A percentile compares a stretch with the other conserved stretches of the same genome.
These are phyloP conservation scores for Bipolaris oryzae DNA, from an alignment of 2,329 filamentous ascomycete species.

Conservation along the genomic window DNA sequence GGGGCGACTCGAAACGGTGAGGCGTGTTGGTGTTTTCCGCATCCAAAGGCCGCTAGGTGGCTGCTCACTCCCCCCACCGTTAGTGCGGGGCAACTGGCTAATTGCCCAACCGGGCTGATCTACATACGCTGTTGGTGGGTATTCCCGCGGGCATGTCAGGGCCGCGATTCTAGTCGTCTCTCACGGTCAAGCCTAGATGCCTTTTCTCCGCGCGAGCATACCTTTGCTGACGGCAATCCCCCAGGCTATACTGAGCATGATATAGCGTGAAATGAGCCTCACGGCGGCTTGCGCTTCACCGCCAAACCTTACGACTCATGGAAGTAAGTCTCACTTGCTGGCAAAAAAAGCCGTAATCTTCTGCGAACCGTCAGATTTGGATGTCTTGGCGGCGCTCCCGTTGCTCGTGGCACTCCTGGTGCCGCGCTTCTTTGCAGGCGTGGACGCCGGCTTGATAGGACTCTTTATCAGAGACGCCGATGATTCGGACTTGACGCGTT, in stretches of 20 bases:
- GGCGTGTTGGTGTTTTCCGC: conserved; percentile 14
- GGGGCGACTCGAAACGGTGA: background rate
- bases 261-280: conserved; percentile 24
- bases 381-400: conserved; percentile 52
- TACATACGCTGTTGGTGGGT: background rate
- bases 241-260: conserved; percentile 9
- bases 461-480: conserved; percentile 29
- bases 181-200: background rate
- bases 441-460: conserved; percentile 30
- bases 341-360: conserved; percentile 65
- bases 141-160: background rate
- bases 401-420: conserved; percentile 65
- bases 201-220: background rate
- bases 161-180: background rate
- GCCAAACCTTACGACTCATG: conserved; percentile 1
- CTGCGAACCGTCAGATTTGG: conserved; percentile 58
- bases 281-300: conserved; percentile 23
- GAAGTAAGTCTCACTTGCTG: conserved; percentile 49
- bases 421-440: conserved; percentile 49
- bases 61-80: conserved; percentile 12
- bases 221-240: background rate
- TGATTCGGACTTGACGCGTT: conserved; percentile 37
- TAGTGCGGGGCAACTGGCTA: conserved; percentile 16
- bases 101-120: conserved; percentile 9
- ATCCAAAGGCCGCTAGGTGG: conserved; percentile 7